Conservation (phyloP, 257 asterid species). For the Solanum virginianum region DNA sequence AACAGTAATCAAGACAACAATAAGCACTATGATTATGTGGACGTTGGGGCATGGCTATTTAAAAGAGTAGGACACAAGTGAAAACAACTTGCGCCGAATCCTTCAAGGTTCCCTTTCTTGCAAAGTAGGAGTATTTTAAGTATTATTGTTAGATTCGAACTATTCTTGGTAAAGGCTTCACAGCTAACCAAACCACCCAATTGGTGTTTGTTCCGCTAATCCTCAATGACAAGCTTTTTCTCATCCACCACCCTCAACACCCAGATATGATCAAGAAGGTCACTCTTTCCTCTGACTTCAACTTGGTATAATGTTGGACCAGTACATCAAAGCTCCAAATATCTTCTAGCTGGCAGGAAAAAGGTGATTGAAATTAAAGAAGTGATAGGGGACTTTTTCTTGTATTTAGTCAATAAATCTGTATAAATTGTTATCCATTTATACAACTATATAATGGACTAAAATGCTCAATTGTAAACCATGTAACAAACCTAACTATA, state of each 20-base stretch:
- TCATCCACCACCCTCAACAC: not conserved
- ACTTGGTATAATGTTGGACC: not conserved
- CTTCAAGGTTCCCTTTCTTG: not conserved
- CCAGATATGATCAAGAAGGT: not conserved
- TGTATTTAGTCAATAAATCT: too few species aligned
- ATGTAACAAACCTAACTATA: too few species aligned
- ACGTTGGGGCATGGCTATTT: not conserved
- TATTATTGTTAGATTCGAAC: not conserved
- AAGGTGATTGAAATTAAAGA: too few species aligned
- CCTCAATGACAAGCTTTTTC: not conserved
- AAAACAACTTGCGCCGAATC: too few species aligned
- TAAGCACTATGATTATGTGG: not conserved
- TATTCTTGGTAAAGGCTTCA: not conserved
- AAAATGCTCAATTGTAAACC: too few species aligned
- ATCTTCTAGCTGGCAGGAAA: not conserved
- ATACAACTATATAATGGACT: too few species aligned
- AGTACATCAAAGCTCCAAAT: not conserved
- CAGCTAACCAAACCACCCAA: not conserved
- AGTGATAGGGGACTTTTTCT: too few species aligned
- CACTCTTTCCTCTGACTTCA: not conserved
- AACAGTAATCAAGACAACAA: not conserved
- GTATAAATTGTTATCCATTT: too few species aligned
- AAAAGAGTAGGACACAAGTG: too few species aligned
- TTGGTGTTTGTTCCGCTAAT: not conserved
- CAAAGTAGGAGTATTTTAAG: not conserved